Evolutionary conservation across 2,329 filamentous ascomycete species (phyloP).

Genomic region (Stagonosporopsis vannaccii): DNA sequence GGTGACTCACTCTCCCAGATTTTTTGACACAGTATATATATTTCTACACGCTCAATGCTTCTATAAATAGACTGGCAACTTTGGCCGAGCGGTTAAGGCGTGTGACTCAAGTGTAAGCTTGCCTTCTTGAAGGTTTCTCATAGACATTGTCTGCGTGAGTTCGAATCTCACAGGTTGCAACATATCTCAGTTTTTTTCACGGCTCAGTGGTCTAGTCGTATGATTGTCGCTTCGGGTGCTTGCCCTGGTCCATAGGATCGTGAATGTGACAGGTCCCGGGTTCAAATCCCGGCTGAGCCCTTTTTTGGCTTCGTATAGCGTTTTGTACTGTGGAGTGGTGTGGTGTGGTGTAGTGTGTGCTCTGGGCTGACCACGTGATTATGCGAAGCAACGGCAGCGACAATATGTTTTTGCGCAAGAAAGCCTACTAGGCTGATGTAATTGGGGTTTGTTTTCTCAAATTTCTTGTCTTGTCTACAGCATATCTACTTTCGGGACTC

Average conservation of each 20-base stretch:
- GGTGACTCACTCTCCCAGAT: not conserved
- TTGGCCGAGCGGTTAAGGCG: conserved; percentile 11
- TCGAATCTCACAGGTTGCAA: conserved; percentile 12
- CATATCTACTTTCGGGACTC: not conserved
- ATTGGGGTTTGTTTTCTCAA: not conserved
- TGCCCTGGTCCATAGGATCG: conserved; percentile 8
- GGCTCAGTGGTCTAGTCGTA: conserved; percentile 19
- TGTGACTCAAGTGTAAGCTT: not conserved
- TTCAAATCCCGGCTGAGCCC: conserved; percentile 21
- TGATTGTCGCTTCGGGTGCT: conserved; percentile 13
- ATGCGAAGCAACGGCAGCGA: not conserved
- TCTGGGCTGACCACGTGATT: not conserved
- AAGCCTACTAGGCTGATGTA: not conserved
- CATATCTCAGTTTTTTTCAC: not conserved
- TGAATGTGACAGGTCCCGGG: conserved; percentile 18
- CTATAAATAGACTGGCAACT: conserved; percentile 6
- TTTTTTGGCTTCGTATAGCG: too few species aligned
- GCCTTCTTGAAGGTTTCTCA: conserved; percentile 3
- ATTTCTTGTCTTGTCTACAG: too few species aligned
- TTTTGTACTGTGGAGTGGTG: not conserved
- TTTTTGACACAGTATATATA: not conserved
- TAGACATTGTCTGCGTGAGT: conserved; percentile 6
- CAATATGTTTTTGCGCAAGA: not conserved
- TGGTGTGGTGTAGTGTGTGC: not conserved
- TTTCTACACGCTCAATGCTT: not conserved